Evolutionary conservation across 2,329 filamentous ascomycete species (phyloP), one percentile per base, ranked within the genome.

Genomic region (Moelleriella libera): DNA sequence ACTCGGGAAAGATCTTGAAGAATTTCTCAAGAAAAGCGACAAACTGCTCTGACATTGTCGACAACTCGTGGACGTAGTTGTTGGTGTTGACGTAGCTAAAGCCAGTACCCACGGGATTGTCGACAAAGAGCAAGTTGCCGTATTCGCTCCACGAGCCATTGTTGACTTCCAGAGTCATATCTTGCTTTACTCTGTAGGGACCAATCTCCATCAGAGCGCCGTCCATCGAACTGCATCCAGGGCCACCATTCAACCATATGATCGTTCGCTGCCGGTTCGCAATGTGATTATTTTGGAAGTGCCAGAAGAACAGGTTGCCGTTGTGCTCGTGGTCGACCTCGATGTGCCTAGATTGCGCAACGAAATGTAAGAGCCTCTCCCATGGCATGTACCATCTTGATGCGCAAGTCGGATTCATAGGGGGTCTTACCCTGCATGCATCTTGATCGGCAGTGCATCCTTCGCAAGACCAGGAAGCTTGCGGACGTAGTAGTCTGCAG

Each of bases 61-160:
- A 77, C 51, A 98, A 74, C 62, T 96, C 90, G 54, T 83, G 80
- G 14, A 96, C 63, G 60, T 86, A 97, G 58, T 80, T 85, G 63
- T 98, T 77, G 11, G 87, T 92, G 60, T 95, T 84, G 60, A 89
- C 89, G 60, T 92, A 97, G 67, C 92, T 98, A 69, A 85, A 98
- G 3, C 92, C 92, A 1, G 90, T 96, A 10, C 92, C 94, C 37
- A 97, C 89, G 0, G 92, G 92, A 61, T 97, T 94, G 61, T 98
- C 92, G 50, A 98, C 87, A 60, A 98, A 98, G 50, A 98, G 78
- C 46, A 98, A 66, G 59, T 98, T 98, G 53, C 92, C 88, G 60
- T 97, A 98, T 68, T 98, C 90, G 64, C 95, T 85, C 94, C 94
- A 98, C 1, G 88, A 89, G n/a, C 92, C 92, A 48, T 94, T 83